These are phyloP conservation scores for Euphorbia corollata DNA, from an alignment of 441 rosid genomes.

Conservation along the genomic window DNA sequence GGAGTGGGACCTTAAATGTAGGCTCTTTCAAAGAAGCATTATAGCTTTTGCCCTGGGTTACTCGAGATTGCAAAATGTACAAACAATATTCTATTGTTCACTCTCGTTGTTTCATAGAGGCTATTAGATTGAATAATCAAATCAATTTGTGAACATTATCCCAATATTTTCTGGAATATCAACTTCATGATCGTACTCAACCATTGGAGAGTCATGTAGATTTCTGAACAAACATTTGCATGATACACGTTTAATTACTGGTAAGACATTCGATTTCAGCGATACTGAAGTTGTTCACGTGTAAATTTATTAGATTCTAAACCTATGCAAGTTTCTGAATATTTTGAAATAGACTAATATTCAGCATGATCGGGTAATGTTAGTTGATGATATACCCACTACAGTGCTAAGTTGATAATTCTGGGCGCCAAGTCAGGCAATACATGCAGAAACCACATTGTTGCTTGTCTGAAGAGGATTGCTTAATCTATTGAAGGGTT, in stretches of 20 bases:
- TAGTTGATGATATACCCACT: not conserved
- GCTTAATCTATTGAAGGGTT: not conserved
- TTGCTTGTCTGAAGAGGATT: not conserved
- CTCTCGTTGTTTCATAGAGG: not conserved
- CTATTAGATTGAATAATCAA: constrained; percentile 8
- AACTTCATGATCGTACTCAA: not conserved
- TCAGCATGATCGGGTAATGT: not conserved
- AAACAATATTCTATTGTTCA: not conserved
- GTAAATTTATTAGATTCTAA: constrained; percentile 2
- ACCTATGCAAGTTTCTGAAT: constrained; percentile 1
- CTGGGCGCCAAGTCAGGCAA: not conserved
- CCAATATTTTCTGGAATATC: not conserved
- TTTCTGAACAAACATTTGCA: not conserved
- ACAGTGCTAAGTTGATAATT: not conserved
- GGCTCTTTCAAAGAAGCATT: constrained; percentile 10
- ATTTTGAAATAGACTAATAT: constrained; percentile 4
- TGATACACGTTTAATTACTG: not conserved
- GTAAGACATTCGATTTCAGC: constrained; percentile 2
- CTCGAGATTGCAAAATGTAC: constrained; percentile 4
- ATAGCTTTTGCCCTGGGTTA: constrained; percentile 9
- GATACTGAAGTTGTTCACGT: not conserved
- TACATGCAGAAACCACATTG: not conserved
- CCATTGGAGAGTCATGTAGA: not conserved
- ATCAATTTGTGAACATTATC: not conserved
- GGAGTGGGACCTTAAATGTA: constrained; percentile 7